Conservation (phyloP, 805 yeast genomes). For the Wickerhamomyces alni region DNA sequence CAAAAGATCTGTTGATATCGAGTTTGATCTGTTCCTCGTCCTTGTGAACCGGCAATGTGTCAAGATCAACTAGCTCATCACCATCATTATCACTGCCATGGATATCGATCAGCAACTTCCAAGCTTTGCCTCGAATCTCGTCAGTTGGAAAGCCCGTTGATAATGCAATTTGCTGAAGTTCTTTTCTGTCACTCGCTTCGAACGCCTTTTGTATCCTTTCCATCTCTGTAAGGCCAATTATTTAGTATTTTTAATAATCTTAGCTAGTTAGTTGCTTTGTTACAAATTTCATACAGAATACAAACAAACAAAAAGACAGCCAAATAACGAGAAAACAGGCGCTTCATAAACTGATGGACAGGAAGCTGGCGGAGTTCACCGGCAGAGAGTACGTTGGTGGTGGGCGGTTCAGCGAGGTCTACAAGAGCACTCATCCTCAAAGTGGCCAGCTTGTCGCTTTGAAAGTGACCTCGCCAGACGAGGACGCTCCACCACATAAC, state of each 20-base stretch:
- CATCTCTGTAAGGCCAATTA: no score
- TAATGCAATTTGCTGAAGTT: no score
- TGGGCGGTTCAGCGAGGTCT: conserved; percentile 41
- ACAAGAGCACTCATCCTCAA: conserved; percentile 15
- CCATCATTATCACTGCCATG: no score
- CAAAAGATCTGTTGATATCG: conserved; percentile 73
- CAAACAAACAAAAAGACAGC: not conserved
- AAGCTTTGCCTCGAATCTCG: no score
- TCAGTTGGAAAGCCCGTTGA: no score
- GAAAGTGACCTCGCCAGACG: conserved; percentile 43
- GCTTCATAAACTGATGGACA: no score
- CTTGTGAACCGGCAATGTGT: conserved; percentile 24
- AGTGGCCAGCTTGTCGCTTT: conserved; percentile 30
- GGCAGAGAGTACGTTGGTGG: conserved; percentile 28
- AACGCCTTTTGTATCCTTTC: no score
- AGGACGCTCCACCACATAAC: conserved; percentile 48
- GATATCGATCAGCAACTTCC: not conserved
- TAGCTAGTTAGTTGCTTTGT: no score
- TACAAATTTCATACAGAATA: no score
- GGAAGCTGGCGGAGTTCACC: conserved; percentile 1
- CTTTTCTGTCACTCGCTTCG: no score
- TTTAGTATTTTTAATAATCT: no score
- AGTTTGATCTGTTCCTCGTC: conserved; percentile 77
- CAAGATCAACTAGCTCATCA: not conserved
- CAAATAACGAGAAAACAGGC: no score